Evolutionary conservation across 176 grass and related monocot genomes (phyloP).

Genomic region (Ensete ventricosum): DNA sequence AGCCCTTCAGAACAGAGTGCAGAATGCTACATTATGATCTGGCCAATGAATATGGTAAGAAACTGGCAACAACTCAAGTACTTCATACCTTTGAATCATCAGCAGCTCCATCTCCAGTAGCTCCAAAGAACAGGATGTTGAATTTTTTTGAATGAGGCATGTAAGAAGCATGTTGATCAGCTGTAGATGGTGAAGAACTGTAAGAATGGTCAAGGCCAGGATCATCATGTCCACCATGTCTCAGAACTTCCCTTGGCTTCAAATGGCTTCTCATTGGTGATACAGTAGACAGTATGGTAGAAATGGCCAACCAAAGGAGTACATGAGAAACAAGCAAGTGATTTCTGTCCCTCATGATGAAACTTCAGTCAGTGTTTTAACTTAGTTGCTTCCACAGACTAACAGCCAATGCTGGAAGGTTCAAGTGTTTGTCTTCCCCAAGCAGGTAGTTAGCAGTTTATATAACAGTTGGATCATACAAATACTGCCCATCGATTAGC

Average conservation of each 20-base stretch:
- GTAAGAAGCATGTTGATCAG: slow-evolving; percentile 26
- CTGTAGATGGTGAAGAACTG: background rate
- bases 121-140: slow-evolving; percentile 51
- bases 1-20: no score
- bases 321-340: slow-evolving; percentile 1
- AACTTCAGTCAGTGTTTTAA: background rate
- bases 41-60: background rate
- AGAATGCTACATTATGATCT: background rate
- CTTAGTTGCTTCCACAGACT: background rate
- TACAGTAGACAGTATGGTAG: background rate
- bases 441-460: background rate
- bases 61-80: background rate
- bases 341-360: slow-evolving; percentile 10
- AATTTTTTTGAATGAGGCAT: slow-evolving; percentile 27
- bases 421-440: background rate
- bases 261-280: background rate
- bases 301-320: slow-evolving; percentile 14
- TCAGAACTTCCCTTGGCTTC: background rate
- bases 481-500: no score
- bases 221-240: background rate
- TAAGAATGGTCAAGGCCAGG: background rate
- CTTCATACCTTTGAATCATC: slow-evolving; percentile 58
- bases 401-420: background rate
- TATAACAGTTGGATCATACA: background rate
- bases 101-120: slow-evolving; percentile 35